These are phyloP conservation scores for Nothophoma quercina DNA, from an alignment of 2,329 filamentous ascomycete species.

Conservation along the genomic window DNA sequence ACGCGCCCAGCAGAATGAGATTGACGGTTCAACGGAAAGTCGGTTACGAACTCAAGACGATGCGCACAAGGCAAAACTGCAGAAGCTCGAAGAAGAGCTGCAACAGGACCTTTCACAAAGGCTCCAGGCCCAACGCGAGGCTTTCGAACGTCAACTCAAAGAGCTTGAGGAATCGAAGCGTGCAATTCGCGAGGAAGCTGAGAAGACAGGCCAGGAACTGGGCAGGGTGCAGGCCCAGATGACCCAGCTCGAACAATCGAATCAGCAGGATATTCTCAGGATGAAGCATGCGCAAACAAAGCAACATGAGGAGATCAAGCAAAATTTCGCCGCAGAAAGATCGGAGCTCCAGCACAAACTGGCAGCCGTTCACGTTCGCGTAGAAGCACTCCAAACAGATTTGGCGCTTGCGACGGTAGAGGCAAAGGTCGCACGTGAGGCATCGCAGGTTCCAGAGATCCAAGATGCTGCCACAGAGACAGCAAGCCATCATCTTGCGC, in stretches of 20 bases:
- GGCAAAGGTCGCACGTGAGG: constrained; percentile 33
- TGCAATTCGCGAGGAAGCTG: constrained; percentile 20
- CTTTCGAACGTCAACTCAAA: constrained; percentile 31
- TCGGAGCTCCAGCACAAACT: constrained; percentile 30
- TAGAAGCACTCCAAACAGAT: constrained; percentile 33
- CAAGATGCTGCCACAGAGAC: neutral
- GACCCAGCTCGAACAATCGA: constrained; percentile 18
- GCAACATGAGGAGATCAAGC: constrained; percentile 5
- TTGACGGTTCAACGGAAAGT: constrained; percentile 13
- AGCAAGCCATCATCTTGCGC: neutral
- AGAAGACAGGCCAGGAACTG: constrained; percentile 21
- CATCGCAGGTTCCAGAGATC: constrained; percentile 21
- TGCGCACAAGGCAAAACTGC: constrained; percentile 31
- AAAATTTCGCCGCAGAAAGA: constrained; percentile 13
- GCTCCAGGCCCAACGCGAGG: constrained; percentile 36
- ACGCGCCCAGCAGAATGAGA: constrained; percentile 16
- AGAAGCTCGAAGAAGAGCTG: constrained; percentile 40
- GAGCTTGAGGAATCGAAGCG: constrained; percentile 27
- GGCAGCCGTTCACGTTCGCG: constrained; percentile 33
- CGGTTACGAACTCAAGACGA: constrained; percentile 31
- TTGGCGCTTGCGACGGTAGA: constrained; percentile 39
- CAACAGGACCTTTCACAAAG: constrained; percentile 19
- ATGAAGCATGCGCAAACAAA: constrained; percentile 1
- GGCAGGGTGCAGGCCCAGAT: constrained; percentile 26
- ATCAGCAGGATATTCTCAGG: constrained; percentile 16